Conservation (phyloP, 306 rosid genomes). For the Vigna angularis region DNA sequence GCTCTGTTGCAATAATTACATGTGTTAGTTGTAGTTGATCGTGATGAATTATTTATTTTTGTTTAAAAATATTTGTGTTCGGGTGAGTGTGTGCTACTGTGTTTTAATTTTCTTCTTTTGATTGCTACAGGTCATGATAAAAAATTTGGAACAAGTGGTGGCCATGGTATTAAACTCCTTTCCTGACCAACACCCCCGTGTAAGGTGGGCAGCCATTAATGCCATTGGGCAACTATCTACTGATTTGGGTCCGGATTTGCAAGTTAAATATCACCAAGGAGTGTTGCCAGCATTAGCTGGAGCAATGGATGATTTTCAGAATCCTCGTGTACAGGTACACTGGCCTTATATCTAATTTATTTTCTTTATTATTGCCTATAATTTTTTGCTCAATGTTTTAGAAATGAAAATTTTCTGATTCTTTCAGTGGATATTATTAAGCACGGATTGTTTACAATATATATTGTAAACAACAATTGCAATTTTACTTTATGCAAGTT, state of each 20-base stretch:
- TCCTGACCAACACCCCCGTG: slow-evolving; percentile 96
- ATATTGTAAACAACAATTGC: not conserved
- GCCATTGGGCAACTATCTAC: slow-evolving; percentile 97
- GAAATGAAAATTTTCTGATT: not conserved
- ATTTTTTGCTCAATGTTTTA: not conserved
- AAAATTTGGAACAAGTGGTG: slow-evolving; percentile 94
- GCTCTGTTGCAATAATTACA: not conserved
- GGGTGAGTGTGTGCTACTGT: not conserved
- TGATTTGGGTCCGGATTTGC: slow-evolving; percentile 98
- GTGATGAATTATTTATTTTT: not conserved
- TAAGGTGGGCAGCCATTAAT: slow-evolving; percentile 99
- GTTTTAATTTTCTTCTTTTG: slow-evolving; percentile 11
- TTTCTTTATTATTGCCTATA: slow-evolving; percentile 6
- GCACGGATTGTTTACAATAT: not conserved
- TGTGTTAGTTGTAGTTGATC: not conserved
- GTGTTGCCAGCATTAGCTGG: slow-evolving; percentile 94
- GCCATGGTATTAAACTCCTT: slow-evolving; percentile 96
- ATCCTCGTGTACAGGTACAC: slow-evolving; percentile 95
- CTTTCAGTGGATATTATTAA: slow-evolving; percentile 3
- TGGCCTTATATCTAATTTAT: not conserved
- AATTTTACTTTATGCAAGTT: not conserved
- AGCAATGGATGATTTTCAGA: slow-evolving; percentile 97
- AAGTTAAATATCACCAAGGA: slow-evolving; percentile 78
- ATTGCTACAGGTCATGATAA: slow-evolving; percentile 82
- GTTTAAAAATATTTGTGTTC: not conserved